Evolutionary conservation across 2,329 filamentous ascomycete species (phyloP), one percentile per base, ranked within the genome.

Genomic region (Mycosphaerella sp.): DNA sequence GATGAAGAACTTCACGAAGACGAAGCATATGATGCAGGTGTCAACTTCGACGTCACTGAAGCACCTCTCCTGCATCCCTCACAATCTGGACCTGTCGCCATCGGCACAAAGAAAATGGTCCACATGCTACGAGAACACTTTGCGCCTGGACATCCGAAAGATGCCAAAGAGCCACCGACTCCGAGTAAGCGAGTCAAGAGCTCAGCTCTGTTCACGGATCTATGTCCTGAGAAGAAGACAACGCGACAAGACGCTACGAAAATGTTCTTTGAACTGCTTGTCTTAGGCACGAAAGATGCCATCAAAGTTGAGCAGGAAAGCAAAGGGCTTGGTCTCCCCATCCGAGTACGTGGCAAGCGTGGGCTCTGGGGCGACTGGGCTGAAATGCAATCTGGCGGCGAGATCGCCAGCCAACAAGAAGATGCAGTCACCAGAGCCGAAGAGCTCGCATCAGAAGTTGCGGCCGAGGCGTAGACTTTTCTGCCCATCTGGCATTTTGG

Each of bases 291-390:
- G 37, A 98, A 98, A 73, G 93, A 98, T 67, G 93, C 93, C 25
- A 87, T 98, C 72, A 95, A 95, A 72, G 89, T 97, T 21, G 91
- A 97, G 67, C 93, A 98, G 71, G 79, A 80, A 43, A 60, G 55
- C 16, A 75, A 84, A 55, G 79, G 79, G 12, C 79, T 97, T 21
- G 90, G 90, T 44, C 86, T 84, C 2, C 80, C 85, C 12, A 88
- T 98, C 64, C 79, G 85, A 52, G 86, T 98, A 52, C 79, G 89
- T 59, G 89, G 86, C 53, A 98, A 98, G 79, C 81, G 88, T 62
- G 91, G 88, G n/a, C 82, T 98, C 2, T 98, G 93, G 91, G 93
- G 91, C 46, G 83, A 85, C 34, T 98, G 93, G 93, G 93, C 93
- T 0, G 93, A 97, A 75, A 76, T 76, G 74, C 57, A 59, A 17